A percentile compares a stretch with the other conserved stretches of the same genome.
These are phyloP conservation scores for Phytophthora quininea DNA, from an alignment of 352 stramenopile genomes.

Conservation along the genomic window DNA sequence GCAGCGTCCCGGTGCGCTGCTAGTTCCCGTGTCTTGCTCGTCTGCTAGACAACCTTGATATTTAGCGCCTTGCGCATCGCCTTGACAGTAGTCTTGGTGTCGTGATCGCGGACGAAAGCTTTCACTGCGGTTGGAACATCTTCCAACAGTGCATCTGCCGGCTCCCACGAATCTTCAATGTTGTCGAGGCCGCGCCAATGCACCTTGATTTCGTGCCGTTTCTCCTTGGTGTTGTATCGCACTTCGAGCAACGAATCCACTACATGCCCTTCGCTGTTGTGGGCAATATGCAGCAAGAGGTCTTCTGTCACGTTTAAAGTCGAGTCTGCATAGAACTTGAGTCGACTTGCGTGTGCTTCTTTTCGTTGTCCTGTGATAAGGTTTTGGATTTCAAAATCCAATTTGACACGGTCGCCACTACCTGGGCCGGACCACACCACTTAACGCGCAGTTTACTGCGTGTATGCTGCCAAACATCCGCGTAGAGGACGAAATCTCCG, in stretches of 20 bases:
- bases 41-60: too few species aligned
- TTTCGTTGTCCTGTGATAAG: not conserved
- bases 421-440: not conserved
- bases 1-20: too few species aligned
- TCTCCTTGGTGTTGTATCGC: not conserved
- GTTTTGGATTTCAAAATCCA: not conserved
- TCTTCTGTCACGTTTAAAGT: not conserved
- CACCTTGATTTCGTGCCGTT: not conserved
- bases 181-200: not conserved
- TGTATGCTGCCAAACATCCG: not conserved
- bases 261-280: not conserved
- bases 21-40: too few species aligned
- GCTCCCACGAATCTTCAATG: not conserved
- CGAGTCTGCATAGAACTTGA: not conserved
- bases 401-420: not conserved
- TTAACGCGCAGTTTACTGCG: not conserved
- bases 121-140: not conserved
- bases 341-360: not conserved
- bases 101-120: not conserved
- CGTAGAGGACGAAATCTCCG: not conserved
- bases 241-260: not conserved
- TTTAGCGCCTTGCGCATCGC: not conserved
- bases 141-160: not conserved
- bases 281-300: not conserved
- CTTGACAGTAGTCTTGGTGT: not conserved